These are phyloP conservation scores for Tripidium arundinaceum DNA, from an alignment of 202 grass and related monocot genomes.

Conservation along the genomic window DNA sequence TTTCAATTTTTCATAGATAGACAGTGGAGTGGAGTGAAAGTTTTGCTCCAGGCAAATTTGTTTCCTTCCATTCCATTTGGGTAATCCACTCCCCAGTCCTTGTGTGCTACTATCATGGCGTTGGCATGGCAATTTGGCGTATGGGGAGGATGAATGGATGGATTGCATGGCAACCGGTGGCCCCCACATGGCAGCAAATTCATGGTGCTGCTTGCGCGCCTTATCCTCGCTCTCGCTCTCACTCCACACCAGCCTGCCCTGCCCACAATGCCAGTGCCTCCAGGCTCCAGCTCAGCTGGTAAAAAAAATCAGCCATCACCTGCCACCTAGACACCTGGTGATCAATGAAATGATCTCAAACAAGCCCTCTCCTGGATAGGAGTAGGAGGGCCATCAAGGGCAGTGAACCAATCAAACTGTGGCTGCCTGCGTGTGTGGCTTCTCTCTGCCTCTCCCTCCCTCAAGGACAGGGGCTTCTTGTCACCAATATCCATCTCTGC, in stretches of 20 bases:
- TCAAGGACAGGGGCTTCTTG: neutral
- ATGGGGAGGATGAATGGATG: neutral
- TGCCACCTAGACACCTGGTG: neutral
- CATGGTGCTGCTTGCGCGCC: constrained; percentile 37
- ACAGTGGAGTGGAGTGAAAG: too few species aligned
- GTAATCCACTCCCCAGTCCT: too few species aligned
- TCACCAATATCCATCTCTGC: too few species aligned
- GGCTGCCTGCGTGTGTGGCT: neutral
- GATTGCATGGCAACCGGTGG: neutral
- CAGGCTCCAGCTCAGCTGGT: neutral
- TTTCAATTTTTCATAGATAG: too few species aligned
- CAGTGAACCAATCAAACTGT: neutral
- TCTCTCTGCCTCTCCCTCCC: neutral
- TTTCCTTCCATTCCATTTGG: too few species aligned
- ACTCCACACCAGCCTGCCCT: neutral
- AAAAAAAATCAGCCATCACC: neutral
- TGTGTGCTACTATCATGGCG: too few species aligned
- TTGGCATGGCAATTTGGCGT: too few species aligned
- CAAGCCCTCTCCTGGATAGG: neutral
- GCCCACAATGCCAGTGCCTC: neutral
- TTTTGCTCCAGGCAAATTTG: too few species aligned
- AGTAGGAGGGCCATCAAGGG: neutral
- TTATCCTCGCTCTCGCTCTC: constrained; percentile 24
- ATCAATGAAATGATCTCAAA: neutral
- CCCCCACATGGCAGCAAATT: constrained; percentile 26